Evolutionary conservation across 768 basidiomycete species (phyloP).

Genomic region (Krasilnikovozyma curviuscula): DNA sequence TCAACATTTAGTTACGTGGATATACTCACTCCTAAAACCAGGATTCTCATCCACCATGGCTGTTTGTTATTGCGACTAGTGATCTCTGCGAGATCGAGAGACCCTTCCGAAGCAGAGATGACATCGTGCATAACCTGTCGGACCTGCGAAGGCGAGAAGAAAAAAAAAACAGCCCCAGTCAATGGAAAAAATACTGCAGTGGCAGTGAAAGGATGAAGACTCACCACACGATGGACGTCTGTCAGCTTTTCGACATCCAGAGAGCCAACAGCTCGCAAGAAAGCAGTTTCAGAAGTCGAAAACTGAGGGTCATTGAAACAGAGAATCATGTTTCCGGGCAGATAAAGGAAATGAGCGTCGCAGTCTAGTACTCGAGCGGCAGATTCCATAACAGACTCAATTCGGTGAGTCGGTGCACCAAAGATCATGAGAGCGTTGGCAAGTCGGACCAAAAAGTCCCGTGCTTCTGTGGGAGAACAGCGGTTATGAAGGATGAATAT

Average conservation of each 20-base stretch:
- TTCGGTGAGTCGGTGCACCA: conserved; percentile 8
- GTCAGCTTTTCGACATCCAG: conserved; percentile 6
- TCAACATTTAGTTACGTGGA: not conserved
- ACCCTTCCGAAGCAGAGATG: conserved; percentile 5
- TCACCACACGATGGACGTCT: conserved; percentile 2
- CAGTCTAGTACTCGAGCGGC: conserved; percentile 4
- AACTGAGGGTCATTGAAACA: conserved; percentile 5
- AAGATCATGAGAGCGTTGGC: conserved; percentile 11
- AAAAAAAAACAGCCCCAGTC: not conserved
- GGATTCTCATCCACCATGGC: not conserved
- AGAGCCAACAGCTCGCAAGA: conserved; percentile 1
- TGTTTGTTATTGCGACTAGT: not conserved
- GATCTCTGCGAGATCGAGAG: conserved; percentile 4
- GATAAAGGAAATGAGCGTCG: conserved; percentile 13
- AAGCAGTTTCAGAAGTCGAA: conserved; percentile 9
- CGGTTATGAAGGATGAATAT: conserved; percentile 2
- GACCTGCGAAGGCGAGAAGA: not conserved
- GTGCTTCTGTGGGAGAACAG: not conserved
- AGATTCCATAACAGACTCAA: conserved; percentile 8
- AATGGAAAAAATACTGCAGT: not conserved
- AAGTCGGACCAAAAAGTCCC: conserved; percentile 11
- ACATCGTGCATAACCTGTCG: conserved; percentile 8
- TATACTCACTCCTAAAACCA: conserved; percentile 1
- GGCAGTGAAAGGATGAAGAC: not conserved
- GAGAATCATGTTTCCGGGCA: not conserved